These are phyloP conservation scores for Blastobotrys persicus DNA, from an alignment of 1,139 yeast species.

Conservation along the genomic window DNA sequence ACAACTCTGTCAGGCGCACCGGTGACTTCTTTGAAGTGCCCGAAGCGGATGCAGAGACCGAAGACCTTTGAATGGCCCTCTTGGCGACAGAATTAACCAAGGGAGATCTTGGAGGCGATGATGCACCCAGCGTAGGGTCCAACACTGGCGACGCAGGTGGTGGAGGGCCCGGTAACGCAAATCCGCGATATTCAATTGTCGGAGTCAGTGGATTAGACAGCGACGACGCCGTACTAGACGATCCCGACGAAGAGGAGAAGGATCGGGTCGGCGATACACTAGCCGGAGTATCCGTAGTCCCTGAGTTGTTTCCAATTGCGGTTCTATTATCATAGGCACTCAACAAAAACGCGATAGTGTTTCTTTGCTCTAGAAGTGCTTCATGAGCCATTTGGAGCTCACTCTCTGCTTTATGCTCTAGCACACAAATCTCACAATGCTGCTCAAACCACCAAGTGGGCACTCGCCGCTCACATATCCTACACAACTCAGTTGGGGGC, in stretches of 20 bases:
- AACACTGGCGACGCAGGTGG: not conserved
- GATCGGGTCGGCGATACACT: slow-evolving; percentile 19
- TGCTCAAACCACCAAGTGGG: slow-evolving; percentile 97
- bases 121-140: not conserved
- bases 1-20: slow-evolving; percentile 59
- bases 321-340: slow-evolving; percentile 20
- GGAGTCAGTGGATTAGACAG: slow-evolving; percentile 17
- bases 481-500: slow-evolving; percentile 76
- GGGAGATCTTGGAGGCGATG: slow-evolving; percentile 27
- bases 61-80: slow-evolving; percentile 10
- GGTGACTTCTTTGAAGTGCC: slow-evolving; percentile 45
- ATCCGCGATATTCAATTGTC: slow-evolving; percentile 56
- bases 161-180: slow-evolving; percentile 46
- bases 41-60: not conserved
- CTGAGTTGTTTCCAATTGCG: not conserved
- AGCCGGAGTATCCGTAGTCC: slow-evolving; percentile 5
- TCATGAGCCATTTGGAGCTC: slow-evolving; percentile 80
- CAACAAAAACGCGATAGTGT: slow-evolving; percentile 43
- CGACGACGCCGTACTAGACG: slow-evolving; percentile 15
- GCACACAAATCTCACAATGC: slow-evolving; percentile 83
- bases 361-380: slow-evolving; percentile 66
- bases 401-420: slow-evolving; percentile 81
- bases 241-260: slow-evolving; percentile 19
- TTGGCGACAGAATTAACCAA: slow-evolving; percentile 14
- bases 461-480: slow-evolving; percentile 87